Evolutionary conservation across 2,329 filamentous ascomycete genomes (phyloP), one percentile per base, ranked within the genome.

Genomic region (Aspergillus pseudotamarii): DNA sequence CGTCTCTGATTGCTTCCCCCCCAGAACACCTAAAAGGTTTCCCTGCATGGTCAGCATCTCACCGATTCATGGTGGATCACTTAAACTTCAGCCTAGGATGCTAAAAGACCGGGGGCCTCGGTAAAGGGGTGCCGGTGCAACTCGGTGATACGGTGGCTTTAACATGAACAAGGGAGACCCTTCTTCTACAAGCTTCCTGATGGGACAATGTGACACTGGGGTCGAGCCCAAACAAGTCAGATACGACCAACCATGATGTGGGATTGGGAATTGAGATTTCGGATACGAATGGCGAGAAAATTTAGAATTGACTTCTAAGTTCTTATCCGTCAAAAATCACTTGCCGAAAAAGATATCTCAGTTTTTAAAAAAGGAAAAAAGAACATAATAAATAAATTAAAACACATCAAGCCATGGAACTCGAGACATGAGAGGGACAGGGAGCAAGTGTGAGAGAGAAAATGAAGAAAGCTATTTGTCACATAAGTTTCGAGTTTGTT

Each of bases 61-160:
- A 51, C 48, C 48, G 30, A 51, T 32, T 16, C 10, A 32, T 5
- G 28, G 11, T 45, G 36, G 46, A 30, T 34, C 26, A 34, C 3
- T 21, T 58, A 56, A 55, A 34, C 53, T 55, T 55, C 32, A 41
- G 32, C 32, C 34, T 38, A 21, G 32, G 34, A 41, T 55, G 34
- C 23, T 21, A 55, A 32, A 38, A 48, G 45, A 28, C 45, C 11
- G 12, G 30, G 51, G 51, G 32, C 32, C 10, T 36, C 51, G 28
- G 23, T 32, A 43, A 59, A 21, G 28, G 43, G n/a, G 19, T 41
- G 41, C 43, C 59, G 59, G 51, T 30, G 51, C 41, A 56, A 51
- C 30, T 60, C 59, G 41, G 59, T 50, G 59, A 60, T 57, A 38
- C 51, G 16, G 51, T 55, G 51, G 51, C 51, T 55, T 14, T 23